These are phyloP conservation scores for Claviceps humidiphila DNA, from an alignment of 2,329 filamentous ascomycete species.

Conservation along the genomic window DNA sequence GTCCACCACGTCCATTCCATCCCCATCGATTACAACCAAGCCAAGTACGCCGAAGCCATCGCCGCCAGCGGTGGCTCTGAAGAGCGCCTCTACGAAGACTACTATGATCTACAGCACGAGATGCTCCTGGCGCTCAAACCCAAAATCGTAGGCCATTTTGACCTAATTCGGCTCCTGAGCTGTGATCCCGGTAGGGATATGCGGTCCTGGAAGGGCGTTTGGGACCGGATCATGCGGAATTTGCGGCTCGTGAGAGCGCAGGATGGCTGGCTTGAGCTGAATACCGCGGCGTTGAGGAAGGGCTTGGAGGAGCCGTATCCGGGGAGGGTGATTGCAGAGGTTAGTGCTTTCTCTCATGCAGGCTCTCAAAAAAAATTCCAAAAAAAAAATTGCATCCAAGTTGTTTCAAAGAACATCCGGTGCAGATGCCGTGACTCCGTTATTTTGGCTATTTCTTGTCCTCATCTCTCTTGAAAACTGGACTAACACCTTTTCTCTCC, in stretches of 20 bases:
- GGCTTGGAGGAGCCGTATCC: constrained; percentile 88
- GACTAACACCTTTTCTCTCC: neutral
- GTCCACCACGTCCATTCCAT: constrained; percentile 79
- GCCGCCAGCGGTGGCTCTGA: constrained; percentile 37
- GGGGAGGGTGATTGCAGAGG: constrained; percentile 61
- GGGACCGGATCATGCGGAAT: constrained; percentile 63
- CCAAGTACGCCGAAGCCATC: constrained; percentile 44
- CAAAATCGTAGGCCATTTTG: constrained; percentile 82
- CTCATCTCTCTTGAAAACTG: no score
- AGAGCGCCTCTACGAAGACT: constrained; percentile 62
- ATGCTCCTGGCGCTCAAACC: constrained; percentile 67
- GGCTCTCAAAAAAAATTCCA: neutral
- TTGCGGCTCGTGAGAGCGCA: constrained; percentile 56
- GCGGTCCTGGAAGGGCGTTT: constrained; percentile 47
- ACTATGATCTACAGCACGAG: constrained; percentile 75
- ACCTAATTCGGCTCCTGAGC: constrained; percentile 74
- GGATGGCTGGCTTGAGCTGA: constrained; percentile 78
- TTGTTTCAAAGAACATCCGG: no score
- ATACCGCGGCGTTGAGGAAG: constrained; percentile 77
- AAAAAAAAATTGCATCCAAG: no score
- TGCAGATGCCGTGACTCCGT: no score
- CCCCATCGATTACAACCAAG: constrained; percentile 75
- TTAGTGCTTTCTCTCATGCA: constrained; percentile 25
- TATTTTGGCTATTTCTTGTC: no score
- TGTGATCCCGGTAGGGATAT: constrained; percentile 52